These are phyloP conservation scores for Termitomyces sp. DNA, from an alignment of 768 basidiomycete species.

Conservation along the genomic window DNA sequence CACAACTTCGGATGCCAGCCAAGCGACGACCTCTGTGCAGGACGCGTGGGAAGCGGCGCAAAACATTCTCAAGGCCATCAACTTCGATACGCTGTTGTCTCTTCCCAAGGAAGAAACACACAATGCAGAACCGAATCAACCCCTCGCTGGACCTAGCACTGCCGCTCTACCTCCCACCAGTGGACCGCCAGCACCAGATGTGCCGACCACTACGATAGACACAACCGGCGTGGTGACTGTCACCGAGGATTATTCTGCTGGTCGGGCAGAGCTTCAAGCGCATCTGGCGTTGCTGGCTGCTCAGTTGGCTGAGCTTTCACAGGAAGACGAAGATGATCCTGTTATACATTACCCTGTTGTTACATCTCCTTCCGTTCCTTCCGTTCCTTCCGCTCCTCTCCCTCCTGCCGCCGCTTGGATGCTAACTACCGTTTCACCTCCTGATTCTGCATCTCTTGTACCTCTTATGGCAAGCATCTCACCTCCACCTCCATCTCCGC, in stretches of 20 bases:
- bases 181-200: neutral
- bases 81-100: conserved; percentile 53
- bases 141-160: neutral
- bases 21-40: conserved; percentile 34
- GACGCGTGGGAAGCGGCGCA: conserved; percentile 77
- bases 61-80: conserved; percentile 72
- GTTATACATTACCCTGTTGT: conserved; percentile 11
- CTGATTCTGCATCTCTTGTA: neutral
- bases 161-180: neutral
- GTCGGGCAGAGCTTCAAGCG: conserved; percentile 64
- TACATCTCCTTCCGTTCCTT: neutral
- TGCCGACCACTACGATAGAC: neutral
- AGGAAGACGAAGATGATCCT: conserved; percentile 27
- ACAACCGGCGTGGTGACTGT: neutral
- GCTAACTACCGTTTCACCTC: neutral
- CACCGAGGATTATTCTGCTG: conserved; percentile 3
- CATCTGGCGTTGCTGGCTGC: conserved; percentile 69
- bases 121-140: conserved; percentile 8
- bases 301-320: conserved; percentile 64
- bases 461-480: conserved; percentile 1
- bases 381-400: neutral
- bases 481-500: neutral
- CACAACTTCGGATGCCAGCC: conserved; percentile 9
- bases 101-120: conserved; percentile 28
- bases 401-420: neutral